Base-by-base conservation (phyloP, 106 monocot genomes). In the Allium fistulosum region DNA sequence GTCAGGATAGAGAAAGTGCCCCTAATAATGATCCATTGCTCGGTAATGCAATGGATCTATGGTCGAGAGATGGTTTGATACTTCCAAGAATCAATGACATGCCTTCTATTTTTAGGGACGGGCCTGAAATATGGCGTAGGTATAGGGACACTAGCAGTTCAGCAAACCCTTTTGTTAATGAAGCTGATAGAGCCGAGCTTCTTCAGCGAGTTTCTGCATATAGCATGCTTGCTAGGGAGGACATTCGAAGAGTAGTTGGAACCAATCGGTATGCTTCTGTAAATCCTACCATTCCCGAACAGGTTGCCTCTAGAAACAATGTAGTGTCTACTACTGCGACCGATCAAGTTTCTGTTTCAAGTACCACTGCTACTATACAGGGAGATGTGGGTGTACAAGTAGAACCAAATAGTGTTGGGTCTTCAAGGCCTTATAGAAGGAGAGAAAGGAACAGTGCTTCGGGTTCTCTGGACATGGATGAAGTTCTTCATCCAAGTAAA, bases 361-460 rank as follows among this genome's bases (percentile, higher is more conserved):
- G 90, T 72, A 90, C 94, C 50, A 85, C 84, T 82, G 87, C 85
- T 18, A 70, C 83, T 16, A 94, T 94, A 78, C 90, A 90, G 49
- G 94, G 77, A 26, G 90, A 84, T 71, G 77, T 65, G 10, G 75
- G 57, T 57, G 27, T 51, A 48, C 68, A 75, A 10, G 78, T 59
- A 6, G 93, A 80, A 65, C 86, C 87, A 49, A 85, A 84, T 52
- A 83, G 78, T 76, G 90, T 81, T 8, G 90, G 87, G 46, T 78
- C 87, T 53, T 83, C 87, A 49, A 84, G 87, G 71, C 45, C 22
- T 28, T 67, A 75, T 57, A 81, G 94, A 69, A 90, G 81, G 68
- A 84, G 84, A 47, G 74, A 72, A 26, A 80, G 84, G 63, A 88
- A 66, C 78, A 74, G 65, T 18, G 18, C 77, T 17, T 74, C 69